Percentiles rank a stretch among this genome's conserved stretches.
Conservation (phyloP, 805 yeast genomes). For the Teunomyces tritomae region DNA sequence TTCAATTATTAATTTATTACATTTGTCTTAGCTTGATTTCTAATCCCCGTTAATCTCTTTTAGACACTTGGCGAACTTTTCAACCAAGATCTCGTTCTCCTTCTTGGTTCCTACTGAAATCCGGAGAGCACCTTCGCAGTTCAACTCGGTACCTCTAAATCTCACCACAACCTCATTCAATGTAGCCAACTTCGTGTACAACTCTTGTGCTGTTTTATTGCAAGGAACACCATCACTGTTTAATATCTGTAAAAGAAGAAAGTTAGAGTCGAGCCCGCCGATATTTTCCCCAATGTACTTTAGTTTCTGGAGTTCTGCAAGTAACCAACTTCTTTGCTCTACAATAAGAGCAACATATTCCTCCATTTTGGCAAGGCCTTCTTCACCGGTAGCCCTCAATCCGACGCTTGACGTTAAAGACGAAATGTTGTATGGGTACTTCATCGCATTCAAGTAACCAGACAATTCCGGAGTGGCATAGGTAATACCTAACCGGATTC, state of each 20-base stretch:
- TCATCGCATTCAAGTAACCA: slow-evolving; percentile 75
- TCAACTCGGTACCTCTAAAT: slow-evolving; percentile 86
- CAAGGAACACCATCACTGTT: slow-evolving; percentile 62
- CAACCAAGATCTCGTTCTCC: slow-evolving; percentile 63
- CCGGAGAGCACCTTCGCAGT: slow-evolving; percentile 85
- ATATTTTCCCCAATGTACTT: slow-evolving; percentile 68
- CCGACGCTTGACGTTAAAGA: slow-evolving; percentile 77
- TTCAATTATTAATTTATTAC: not conserved
- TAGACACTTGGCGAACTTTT: slow-evolving; percentile 35
- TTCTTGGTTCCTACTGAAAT: slow-evolving; percentile 80
- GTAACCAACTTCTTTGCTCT: slow-evolving; percentile 53
- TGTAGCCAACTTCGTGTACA: slow-evolving; percentile 71
- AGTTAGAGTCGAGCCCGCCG: slow-evolving; percentile 87
- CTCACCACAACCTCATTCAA: slow-evolving; percentile 79
- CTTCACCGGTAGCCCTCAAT: slow-evolving; percentile 59
- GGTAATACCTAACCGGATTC: slow-evolving; percentile 84
- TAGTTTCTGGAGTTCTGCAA: slow-evolving; percentile 52
- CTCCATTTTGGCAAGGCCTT: slow-evolving; percentile 60
- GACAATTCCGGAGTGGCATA: slow-evolving; percentile 63
- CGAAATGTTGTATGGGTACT: slow-evolving; percentile 94
- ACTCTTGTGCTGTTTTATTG: slow-evolving; percentile 59
- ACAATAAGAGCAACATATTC: slow-evolving; percentile 47
- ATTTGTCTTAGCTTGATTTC: not conserved
- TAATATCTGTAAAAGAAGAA: slow-evolving; percentile 70
- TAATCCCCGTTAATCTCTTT: not conserved